These are phyloP conservation scores for Cymbopogon flexuosus DNA, from an alignment of 202 grass and related monocot species.

Conservation along the genomic window DNA sequence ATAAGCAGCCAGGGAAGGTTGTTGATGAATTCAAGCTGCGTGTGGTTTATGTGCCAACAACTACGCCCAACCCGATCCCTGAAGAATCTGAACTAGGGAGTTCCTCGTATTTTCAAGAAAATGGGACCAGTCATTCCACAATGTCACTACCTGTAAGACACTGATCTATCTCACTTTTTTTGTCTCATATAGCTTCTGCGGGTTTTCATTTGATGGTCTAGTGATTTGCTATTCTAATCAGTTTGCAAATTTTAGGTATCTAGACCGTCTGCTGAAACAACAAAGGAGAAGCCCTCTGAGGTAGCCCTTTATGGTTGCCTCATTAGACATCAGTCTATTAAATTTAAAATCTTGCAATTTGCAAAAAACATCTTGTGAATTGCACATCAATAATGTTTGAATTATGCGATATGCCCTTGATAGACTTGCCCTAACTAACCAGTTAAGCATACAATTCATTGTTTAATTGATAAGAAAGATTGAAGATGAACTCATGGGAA, in stretches of 20 bases:
- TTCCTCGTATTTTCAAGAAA: conserved; percentile 65
- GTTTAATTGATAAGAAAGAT: conserved; percentile 2
- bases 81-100: conserved; percentile 83
- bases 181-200: background rate
- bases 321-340: conserved; percentile 18
- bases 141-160: conserved; percentile 67
- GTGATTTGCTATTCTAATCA: conserved; percentile 19
- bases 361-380: background rate
- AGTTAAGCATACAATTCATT: background rate
- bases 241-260: conserved; percentile 51
- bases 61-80: conserved; percentile 44
- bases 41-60: conserved; percentile 65
- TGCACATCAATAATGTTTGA: background rate
- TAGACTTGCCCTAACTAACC: background rate
- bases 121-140: conserved; percentile 38
- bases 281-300: conserved; percentile 67
- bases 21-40: conserved; percentile 91
- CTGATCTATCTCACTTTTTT: background rate
- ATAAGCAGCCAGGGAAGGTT: conserved; percentile 71
- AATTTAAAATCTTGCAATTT: conserved; percentile 17
- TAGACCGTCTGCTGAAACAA: conserved; percentile 52
- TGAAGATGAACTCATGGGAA: background rate
- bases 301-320: conserved; percentile 29
- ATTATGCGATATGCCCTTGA: background rate
- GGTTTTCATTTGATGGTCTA: conserved; percentile 19